Percentiles rank a stretch among this genome's conserved stretches.
phyloP scores from a whole-genome alignment of 768 basidiomycete genomes.

The Leccinum obscurum region DNA sequence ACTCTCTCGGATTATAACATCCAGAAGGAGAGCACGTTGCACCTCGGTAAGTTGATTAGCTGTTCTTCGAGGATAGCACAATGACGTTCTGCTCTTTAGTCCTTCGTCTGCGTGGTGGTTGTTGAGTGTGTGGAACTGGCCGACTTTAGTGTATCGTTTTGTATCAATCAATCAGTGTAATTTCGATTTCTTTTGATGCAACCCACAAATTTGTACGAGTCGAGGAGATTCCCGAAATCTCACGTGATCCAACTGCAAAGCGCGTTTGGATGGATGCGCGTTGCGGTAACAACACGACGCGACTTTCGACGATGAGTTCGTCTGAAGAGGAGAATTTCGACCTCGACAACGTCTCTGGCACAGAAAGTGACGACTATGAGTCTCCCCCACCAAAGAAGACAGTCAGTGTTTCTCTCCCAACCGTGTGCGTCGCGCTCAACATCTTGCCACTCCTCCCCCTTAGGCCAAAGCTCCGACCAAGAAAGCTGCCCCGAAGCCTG shows the following conservation, averaged over 20 bases:
- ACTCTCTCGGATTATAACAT: too few species aligned
- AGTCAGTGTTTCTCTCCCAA: slow-evolving; percentile 12
- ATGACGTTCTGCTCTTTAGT: too few species aligned
- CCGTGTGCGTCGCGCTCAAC: slow-evolving; percentile 5
- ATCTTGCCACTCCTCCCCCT: slow-evolving; percentile 19
- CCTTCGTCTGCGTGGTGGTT: too few species aligned
- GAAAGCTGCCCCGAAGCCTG: slow-evolving; percentile 44
- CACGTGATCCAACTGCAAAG: slow-evolving; percentile 19
- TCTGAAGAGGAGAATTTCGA: slow-evolving; percentile 73
- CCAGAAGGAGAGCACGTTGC: too few species aligned
- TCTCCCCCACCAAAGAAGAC: slow-evolving; percentile 61
- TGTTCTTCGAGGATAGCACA: too few species aligned
- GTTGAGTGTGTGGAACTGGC: too few species aligned
- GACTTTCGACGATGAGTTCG: slow-evolving; percentile 58
- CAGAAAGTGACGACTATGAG: slow-evolving; percentile 64
- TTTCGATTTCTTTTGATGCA: too few species aligned
- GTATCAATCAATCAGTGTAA: too few species aligned
- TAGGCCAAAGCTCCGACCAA: slow-evolving; percentile 39
- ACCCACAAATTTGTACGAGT: too few species aligned
- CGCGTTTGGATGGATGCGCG: slow-evolving; percentile 8
- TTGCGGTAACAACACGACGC: slow-evolving; percentile 8
- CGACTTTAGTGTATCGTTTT: too few species aligned
- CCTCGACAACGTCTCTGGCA: slow-evolving; percentile 54
- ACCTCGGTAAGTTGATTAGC: too few species aligned
- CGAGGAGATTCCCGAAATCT: background rate